phyloP scores from a whole-genome alignment of 176 grass and related monocot species.

The Musa acuminata region DNA sequence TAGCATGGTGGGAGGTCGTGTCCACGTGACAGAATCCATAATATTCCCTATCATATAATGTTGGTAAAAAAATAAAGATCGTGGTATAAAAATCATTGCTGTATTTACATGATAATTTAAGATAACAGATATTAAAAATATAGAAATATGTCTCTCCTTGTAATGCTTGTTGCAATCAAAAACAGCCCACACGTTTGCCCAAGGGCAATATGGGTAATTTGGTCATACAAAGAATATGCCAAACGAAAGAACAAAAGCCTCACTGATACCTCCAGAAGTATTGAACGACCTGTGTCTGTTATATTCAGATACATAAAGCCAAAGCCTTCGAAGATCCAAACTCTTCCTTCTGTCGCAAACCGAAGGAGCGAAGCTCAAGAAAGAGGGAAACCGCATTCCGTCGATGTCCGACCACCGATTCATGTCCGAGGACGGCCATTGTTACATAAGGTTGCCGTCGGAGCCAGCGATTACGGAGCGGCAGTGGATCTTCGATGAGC shows the following conservation, averaged over 20 bases:
- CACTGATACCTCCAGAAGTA: background rate
- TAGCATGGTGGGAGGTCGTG: too few relatives aligned
- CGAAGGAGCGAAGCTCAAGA: background rate
- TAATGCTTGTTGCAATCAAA: too few relatives aligned
- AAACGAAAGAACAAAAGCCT: background rate
- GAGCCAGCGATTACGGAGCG: background rate
- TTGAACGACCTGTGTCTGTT: background rate
- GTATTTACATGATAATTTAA: too few relatives aligned
- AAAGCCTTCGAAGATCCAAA: background rate
- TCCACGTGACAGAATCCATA: too few relatives aligned
- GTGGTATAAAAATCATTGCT: too few relatives aligned
- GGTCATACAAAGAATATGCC: background rate
- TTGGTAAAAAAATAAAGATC: too few relatives aligned
- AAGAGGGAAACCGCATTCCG: background rate
- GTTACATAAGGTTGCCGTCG: constrained; percentile 49
- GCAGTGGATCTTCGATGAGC: constrained; percentile 32
- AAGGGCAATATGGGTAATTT: background rate
- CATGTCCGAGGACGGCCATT: constrained; percentile 1
- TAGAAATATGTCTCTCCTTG: too few relatives aligned
- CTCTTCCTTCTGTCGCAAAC: background rate
- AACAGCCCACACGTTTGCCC: too few relatives aligned
- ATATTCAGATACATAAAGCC: background rate
- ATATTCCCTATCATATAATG: too few relatives aligned
- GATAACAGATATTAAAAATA: too few relatives aligned
- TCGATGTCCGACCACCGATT: background rate